phyloP scores from a whole-genome alignment of 352 stramenopile genomes.

The Globisporangium cylindrosporum region DNA sequence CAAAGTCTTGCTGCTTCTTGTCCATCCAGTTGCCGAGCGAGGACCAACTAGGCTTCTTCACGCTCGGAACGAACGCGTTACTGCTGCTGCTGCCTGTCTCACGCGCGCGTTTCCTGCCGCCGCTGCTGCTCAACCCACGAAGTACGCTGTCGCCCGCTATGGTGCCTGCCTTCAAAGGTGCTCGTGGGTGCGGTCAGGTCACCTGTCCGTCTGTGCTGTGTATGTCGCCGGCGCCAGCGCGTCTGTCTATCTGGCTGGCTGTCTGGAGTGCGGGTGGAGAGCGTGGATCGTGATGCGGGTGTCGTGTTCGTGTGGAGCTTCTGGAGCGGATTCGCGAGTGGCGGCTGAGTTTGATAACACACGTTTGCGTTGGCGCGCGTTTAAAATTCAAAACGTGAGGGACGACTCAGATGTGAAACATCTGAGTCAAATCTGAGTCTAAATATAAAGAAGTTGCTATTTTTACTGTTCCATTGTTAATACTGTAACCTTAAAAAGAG shows the following conservation, averaged over 20 bases:
- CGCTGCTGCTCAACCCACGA: slow-evolving; percentile 10
- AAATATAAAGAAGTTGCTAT: too few species aligned
- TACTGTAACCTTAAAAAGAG: too few species aligned
- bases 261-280: background rate
- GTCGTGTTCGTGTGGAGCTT: slow-evolving; percentile 2
- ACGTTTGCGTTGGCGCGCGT: slow-evolving; percentile 3
- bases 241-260: background rate
- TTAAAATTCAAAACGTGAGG: slow-evolving; percentile 14
- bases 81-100: slow-evolving; percentile 22
- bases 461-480: too few species aligned
- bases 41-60: slow-evolving; percentile 24
- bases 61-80: slow-evolving; percentile 19
- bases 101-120: slow-evolving; percentile 32
- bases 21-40: slow-evolving; percentile 6
- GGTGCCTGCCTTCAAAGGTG: slow-evolving; percentile 3
- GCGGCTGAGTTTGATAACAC: background rate
- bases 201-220: background rate
- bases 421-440: too few species aligned
- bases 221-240: background rate
- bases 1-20: slow-evolving; percentile 5
- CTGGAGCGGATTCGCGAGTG: slow-evolving; percentile 11
- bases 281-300: background rate
- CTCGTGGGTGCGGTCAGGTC: slow-evolving; percentile 1
- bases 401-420: background rate
- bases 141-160: slow-evolving; percentile 12